Percentiles rank a stretch among this genome's conserved stretches.
Conservation (phyloP, 768 basidiomycete species). For the Piloderma croceum region DNA sequence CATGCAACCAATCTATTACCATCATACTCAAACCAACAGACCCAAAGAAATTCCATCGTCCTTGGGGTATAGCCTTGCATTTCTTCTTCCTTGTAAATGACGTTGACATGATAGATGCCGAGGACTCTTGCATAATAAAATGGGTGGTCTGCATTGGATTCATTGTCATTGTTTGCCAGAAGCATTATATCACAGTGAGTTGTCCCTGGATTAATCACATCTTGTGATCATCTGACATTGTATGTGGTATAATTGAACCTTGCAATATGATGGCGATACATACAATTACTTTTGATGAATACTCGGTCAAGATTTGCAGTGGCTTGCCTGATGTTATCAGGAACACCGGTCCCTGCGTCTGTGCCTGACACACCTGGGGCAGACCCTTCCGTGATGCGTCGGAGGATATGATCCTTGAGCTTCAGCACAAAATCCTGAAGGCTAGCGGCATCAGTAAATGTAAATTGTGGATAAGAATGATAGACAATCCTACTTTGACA, state of each 20-base stretch:
- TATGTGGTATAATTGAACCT: conserved; percentile 19
- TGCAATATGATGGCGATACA: conserved; percentile 6
- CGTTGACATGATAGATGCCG: not conserved
- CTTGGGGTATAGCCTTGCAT: not conserved
- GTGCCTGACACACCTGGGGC: too few species aligned
- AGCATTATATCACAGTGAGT: conserved; percentile 8
- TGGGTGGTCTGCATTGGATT: conserved; percentile 1
- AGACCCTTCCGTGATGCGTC: too few species aligned
- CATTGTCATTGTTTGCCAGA: conserved; percentile 1
- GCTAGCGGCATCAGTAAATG: too few species aligned
- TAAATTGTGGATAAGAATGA: not conserved
- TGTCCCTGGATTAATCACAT: conserved; percentile 11
- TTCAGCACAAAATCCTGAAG: conserved; percentile 5
- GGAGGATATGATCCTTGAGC: conserved; percentile 9
- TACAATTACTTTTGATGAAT: not conserved
- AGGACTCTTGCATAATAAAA: conserved; percentile 14
- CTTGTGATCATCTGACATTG: conserved; percentile 12
- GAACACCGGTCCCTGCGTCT: conserved; percentile 1
- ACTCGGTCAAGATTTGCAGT: not conserved
- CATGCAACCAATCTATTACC: too few species aligned
- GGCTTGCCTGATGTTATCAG: not conserved
- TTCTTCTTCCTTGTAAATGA: not conserved
- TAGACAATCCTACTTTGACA: not conserved
- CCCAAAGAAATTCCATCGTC: conserved; percentile 14
- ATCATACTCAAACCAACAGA: conserved; percentile 12